phyloP scores from a whole-genome alignment of 768 basidiomycete genomes.

The Boletus pseudopeckii region DNA sequence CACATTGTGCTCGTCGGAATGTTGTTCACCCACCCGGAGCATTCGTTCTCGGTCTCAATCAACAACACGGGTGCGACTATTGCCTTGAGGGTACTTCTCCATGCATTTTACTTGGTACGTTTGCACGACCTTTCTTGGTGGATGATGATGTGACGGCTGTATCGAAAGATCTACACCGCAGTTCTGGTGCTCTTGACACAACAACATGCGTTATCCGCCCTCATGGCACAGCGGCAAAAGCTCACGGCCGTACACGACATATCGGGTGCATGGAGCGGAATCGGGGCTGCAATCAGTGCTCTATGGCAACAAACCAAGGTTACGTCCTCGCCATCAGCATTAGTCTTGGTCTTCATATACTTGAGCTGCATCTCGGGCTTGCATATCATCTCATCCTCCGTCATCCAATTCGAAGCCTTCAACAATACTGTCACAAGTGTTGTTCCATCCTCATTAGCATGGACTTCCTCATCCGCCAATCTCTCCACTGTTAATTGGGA shows the following conservation, averaged over 20 bases:
- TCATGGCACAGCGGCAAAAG: no score
- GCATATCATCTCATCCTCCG: constrained; percentile 23
- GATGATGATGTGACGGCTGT: no score
- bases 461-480: background rate
- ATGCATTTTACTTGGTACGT: constrained; percentile 6
- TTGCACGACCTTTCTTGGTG: no score
- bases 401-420: constrained; percentile 21
- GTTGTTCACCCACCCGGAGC: constrained; percentile 3
- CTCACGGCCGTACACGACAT: no score
- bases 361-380: constrained; percentile 15
- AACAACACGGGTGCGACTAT: background rate
- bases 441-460: background rate
- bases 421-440: background rate
- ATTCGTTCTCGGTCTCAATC: background rate
- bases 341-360: background rate
- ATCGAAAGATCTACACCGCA: no score
- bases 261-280: no score
- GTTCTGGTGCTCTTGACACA: no score
- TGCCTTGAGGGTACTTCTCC: background rate
- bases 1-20: background rate
- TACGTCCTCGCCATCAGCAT: background rate
- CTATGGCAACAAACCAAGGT: no score
- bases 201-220: no score
- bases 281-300: no score
- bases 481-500: background rate